Evolutionary conservation across 2,329 filamentous ascomycete genomes (phyloP).

Genomic region (Daldinia sp.): DNA sequence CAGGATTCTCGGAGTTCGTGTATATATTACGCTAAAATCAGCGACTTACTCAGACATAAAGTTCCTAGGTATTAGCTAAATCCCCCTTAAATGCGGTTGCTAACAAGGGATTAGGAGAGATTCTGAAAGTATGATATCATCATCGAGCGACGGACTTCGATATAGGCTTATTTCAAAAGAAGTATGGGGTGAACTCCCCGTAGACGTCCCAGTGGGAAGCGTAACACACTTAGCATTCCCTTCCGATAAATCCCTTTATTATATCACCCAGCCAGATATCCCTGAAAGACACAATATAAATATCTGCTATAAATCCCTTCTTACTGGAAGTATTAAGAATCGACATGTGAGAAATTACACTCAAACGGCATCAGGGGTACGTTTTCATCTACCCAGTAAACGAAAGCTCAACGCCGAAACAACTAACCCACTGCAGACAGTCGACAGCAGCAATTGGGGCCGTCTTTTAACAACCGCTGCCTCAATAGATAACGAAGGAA

Average conservation of each 20-base stretch:
- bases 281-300: not conserved
- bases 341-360: not conserved
- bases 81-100: not conserved
- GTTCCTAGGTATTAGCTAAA: not conserved
- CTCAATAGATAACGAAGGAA: not conserved
- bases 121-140: constrained; percentile 1
- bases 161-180: not conserved
- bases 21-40: constrained; percentile 10
- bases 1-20: not conserved
- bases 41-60: not conserved
- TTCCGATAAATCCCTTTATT: constrained; percentile 14
- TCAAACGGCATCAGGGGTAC: constrained; percentile 1
- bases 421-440: not conserved
- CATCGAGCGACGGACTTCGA: not conserved
- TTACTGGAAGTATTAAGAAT: not conserved
- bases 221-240: constrained; percentile 18
- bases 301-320: not conserved
- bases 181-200: not conserved
- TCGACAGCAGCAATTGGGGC: constrained; percentile 16
- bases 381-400: not conserved
- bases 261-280: constrained; percentile 17
- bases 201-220: not conserved
- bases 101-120: not conserved
- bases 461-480: constrained; percentile 16
- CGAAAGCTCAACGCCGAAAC: not conserved